phyloP scores from a whole-genome alignment of 177 flowering plant species.

The Vitis hybrid region DNA sequence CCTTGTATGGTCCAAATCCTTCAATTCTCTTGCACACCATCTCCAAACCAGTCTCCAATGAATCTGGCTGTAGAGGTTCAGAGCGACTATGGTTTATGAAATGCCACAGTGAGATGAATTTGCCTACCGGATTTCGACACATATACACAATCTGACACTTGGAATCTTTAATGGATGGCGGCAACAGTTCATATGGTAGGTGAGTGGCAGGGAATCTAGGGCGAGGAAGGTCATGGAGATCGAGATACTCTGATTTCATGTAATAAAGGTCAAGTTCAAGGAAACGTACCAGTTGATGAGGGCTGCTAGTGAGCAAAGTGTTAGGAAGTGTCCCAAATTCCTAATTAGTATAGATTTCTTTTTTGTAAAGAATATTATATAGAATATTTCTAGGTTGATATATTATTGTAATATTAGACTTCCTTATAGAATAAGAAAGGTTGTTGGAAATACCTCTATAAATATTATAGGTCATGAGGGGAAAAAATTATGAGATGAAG shows the following conservation, averaged over 20 bases:
- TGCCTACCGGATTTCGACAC: conserved; percentile 15
- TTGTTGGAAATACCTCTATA: too few species aligned
- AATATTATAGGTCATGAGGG: too few species aligned
- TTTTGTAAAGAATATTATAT: too few species aligned
- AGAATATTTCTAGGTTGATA: too few species aligned
- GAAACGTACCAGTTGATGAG: conserved; percentile 1
- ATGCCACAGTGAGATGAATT: conserved; percentile 1
- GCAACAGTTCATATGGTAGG: background rate
- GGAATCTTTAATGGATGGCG: too few species aligned
- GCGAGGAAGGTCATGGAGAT: background rate
- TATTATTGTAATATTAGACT: too few species aligned
- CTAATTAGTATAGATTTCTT: too few species aligned
- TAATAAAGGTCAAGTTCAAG: background rate
- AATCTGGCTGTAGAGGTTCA: background rate
- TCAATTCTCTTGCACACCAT: conserved; percentile 8
- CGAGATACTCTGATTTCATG: background rate
- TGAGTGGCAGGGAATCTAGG: conserved; percentile 16
- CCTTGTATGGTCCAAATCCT: conserved; percentile 10
- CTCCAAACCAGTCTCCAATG: conserved; percentile 7
- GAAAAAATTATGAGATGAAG: too few species aligned
- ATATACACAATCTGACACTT: conserved; percentile 13
- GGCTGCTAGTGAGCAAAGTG: background rate
- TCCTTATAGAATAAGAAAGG: too few species aligned
- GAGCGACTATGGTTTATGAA: background rate
- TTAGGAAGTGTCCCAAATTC: too few species aligned